Percentiles rank a stretch among this genome's conserved stretches.
These are phyloP conservation scores for Mycosarcoma maydis DNA, from an alignment of 1,284 basidiomycete species.

Conservation along the genomic window DNA sequence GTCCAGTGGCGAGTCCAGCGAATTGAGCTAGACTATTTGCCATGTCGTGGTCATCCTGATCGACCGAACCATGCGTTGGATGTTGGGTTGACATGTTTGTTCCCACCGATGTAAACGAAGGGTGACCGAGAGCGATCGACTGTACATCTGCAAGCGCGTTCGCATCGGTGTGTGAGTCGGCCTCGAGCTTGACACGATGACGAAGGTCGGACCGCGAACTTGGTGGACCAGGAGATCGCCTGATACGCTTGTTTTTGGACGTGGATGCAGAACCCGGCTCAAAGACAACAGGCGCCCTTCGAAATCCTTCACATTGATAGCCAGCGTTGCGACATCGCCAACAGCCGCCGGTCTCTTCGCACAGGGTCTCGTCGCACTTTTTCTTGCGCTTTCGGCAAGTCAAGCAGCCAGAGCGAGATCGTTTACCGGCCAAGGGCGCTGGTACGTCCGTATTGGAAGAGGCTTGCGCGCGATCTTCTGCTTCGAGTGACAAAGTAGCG, in stretches of 20 bases:
- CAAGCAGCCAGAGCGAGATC: constrained; percentile 39
- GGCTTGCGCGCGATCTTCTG: background rate
- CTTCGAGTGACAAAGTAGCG: no score
- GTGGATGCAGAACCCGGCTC: constrained; percentile 14
- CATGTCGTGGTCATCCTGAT: constrained; percentile 19
- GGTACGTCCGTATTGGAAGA: background rate
- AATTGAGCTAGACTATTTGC: constrained; percentile 36
- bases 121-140: constrained; percentile 3
- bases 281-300: constrained; percentile 25
- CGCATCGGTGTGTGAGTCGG: background rate
- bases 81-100: background rate
- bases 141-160: constrained; percentile 9
- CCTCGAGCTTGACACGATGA: constrained; percentile 17
- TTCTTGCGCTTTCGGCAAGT: constrained; percentile 46
- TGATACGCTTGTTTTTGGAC: constrained; percentile 14
- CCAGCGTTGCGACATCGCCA: constrained; percentile 49
- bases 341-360: constrained; percentile 39
- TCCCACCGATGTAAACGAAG: constrained; percentile 12
- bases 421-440: constrained; percentile 18
- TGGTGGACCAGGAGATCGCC: constrained; percentile 9
- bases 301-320: constrained; percentile 41
- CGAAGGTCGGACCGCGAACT: background rate
- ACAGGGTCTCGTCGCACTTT: constrained; percentile 44
- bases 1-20: constrained; percentile 30
- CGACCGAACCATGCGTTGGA: background rate